Conservation (phyloP, 768 basidiomycete genomes). For the Pisolithus marmoratus region DNA sequence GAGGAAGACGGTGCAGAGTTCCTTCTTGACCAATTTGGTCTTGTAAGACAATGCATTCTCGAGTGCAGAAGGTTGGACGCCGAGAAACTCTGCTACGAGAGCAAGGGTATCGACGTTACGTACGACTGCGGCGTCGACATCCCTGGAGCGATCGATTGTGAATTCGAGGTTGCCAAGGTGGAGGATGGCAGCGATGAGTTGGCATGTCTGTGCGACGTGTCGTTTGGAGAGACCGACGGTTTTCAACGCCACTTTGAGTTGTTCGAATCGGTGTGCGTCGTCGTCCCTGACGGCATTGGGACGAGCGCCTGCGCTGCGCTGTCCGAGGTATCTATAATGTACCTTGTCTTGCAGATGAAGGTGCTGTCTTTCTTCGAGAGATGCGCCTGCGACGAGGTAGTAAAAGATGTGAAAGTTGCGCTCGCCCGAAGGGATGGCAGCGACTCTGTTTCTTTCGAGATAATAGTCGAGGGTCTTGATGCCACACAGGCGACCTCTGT, state of each 20-base stretch:
- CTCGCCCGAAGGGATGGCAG: constrained; percentile 83
- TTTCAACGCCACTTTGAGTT: constrained; percentile 92
- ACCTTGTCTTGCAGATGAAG: constrained; percentile 78
- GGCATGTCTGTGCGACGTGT: constrained; percentile 92
- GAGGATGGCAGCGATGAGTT: constrained; percentile 90
- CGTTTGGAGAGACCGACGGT: constrained; percentile 90
- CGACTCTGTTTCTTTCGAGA: constrained; percentile 86
- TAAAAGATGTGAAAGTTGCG: constrained; percentile 98
- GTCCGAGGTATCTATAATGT: constrained; percentile 83
- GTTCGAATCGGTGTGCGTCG: constrained; percentile 85
- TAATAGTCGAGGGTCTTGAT: constrained; percentile 97
- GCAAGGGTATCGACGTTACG: constrained; percentile 78
- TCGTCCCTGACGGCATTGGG: constrained; percentile 57
- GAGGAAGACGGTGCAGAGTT: constrained; percentile 94
- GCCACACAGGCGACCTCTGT: constrained; percentile 82
- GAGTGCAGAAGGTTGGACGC: constrained; percentile 64
- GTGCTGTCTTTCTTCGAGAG: constrained; percentile 82
- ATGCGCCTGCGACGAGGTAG: constrained; percentile 89
- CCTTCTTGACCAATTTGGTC: constrained; percentile 90
- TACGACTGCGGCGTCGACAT: constrained; percentile 91
- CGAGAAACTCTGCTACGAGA: constrained; percentile 87
- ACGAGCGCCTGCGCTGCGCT: constrained; percentile 43
- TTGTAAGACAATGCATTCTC: constrained; percentile 85
- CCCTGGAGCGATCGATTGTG: constrained; percentile 70
- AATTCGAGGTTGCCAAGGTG: constrained; percentile 97